These are phyloP conservation scores for Scedosporium dehoogii DNA, from an alignment of 2,329 filamentous ascomycete genomes.

Conservation along the genomic window DNA sequence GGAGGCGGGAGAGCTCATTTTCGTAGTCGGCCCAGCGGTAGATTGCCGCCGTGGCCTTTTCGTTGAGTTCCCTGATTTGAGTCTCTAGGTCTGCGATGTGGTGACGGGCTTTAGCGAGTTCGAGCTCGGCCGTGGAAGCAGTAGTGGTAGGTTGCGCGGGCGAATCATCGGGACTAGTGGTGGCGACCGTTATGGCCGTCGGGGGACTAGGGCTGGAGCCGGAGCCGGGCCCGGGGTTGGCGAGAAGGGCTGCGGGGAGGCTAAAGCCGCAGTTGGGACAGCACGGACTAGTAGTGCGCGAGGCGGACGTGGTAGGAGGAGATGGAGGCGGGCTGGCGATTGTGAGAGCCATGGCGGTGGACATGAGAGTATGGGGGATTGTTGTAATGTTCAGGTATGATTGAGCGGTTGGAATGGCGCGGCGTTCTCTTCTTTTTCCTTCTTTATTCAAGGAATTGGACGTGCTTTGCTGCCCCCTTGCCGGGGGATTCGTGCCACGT, in stretches of 20 bases:
- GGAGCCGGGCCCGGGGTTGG: background rate
- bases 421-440: background rate
- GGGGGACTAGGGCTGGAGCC: background rate
- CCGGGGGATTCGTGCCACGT: too few species aligned
- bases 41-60: conserved; percentile 57
- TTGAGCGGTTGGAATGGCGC: background rate
- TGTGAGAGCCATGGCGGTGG: conserved; percentile 13
- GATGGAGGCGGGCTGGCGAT: conserved; percentile 1
- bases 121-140: conserved; percentile 10
- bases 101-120: conserved; percentile 44
- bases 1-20: conserved; percentile 59
- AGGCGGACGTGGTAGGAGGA: background rate
- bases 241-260: conserved; percentile 14
- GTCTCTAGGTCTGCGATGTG: conserved; percentile 60
- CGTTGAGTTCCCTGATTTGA: conserved; percentile 59
- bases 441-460: background rate
- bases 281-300: conserved; percentile 20
- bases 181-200: background rate
- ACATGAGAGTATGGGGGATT: background rate
- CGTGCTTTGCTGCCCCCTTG: background rate
- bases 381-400: too few species aligned
- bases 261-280: conserved; percentile 42
- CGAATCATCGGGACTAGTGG: background rate
- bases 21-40: conserved; percentile 70
- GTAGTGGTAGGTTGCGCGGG: background rate